A percentile compares a stretch with the other conserved stretches of the same genome.
Conservation (phyloP, 1,139 yeast species). For the Yamadazyma buinensis region DNA sequence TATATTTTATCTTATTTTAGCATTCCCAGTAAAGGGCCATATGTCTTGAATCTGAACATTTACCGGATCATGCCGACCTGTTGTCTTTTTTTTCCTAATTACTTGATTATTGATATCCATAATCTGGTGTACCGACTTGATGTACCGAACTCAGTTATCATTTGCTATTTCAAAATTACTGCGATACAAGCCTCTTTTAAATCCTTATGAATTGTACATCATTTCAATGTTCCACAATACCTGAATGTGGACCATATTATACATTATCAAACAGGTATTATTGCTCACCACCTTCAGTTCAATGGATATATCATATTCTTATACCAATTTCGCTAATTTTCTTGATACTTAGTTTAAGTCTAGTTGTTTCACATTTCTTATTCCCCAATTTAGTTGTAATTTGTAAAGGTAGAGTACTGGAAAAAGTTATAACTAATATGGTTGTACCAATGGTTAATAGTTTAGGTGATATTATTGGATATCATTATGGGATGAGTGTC, state of each 20-base stretch:
- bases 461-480: slow-evolving; percentile 38
- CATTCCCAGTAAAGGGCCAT: too few species aligned
- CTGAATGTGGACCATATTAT: neutral
- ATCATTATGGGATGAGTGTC: slow-evolving; percentile 29
- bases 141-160: too few species aligned
- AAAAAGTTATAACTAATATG: slow-evolving; percentile 31
- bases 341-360: slow-evolving; percentile 19
- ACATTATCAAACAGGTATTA: slow-evolving; percentile 1
- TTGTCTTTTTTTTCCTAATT: too few species aligned
- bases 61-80: too few species aligned
- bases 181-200: too few species aligned
- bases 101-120: too few species aligned
- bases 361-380: slow-evolving; percentile 35
- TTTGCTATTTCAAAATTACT: too few species aligned
- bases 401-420: slow-evolving; percentile 24
- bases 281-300: neutral
- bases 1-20: too few species aligned
- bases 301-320: slow-evolving; percentile 6
- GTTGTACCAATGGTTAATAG: slow-evolving; percentile 40
- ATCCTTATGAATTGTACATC: too few species aligned
- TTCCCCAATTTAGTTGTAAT: slow-evolving; percentile 29
- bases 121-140: too few species aligned
- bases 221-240: too few species aligned
- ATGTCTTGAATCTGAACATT: too few species aligned
- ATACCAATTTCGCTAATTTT: slow-evolving; percentile 7